A percentile compares a stretch with the other conserved stretches of the same genome.
These are phyloP conservation scores for Juncus inflexus DNA, from an alignment of 176 grass and related monocot species.

Conservation along the genomic window DNA sequence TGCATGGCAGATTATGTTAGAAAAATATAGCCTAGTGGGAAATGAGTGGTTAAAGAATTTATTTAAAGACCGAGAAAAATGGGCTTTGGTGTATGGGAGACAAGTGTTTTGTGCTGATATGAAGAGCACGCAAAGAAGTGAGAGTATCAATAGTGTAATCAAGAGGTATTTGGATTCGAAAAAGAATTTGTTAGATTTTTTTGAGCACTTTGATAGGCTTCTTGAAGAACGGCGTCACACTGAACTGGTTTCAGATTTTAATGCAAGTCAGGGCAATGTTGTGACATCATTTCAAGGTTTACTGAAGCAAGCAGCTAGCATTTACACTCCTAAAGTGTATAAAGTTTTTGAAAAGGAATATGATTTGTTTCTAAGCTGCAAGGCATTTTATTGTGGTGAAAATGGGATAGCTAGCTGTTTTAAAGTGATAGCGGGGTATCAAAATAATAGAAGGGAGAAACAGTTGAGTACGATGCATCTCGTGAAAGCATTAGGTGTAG, in stretches of 20 bases:
- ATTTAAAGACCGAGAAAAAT: neutral
- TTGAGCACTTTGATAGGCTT: neutral
- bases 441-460: too few relatives aligned
- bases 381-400: too few relatives aligned
- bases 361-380: neutral
- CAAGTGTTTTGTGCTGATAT: neutral
- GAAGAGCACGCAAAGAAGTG: constrained; percentile 2
- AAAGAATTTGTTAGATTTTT: neutral
- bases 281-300: neutral
- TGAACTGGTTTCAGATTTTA: neutral
- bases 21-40: too few relatives aligned
- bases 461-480: too few relatives aligned
- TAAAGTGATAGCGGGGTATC: too few relatives aligned
- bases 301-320: neutral
- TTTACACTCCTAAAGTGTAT: constrained; percentile 7
- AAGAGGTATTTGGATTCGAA: neutral
- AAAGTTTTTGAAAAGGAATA: constrained; percentile 3
- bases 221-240: neutral
- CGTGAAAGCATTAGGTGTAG: constrained; percentile 33
- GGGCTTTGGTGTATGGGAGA: neutral
- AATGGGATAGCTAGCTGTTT: too few relatives aligned
- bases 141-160: neutral
- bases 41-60: too few relatives aligned
- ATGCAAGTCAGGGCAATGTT: neutral
- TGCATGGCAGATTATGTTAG: too few relatives aligned